Evolutionary conservation across 2,329 filamentous ascomycete species (phyloP).

Genomic region (Cordyceps sp.): DNA sequence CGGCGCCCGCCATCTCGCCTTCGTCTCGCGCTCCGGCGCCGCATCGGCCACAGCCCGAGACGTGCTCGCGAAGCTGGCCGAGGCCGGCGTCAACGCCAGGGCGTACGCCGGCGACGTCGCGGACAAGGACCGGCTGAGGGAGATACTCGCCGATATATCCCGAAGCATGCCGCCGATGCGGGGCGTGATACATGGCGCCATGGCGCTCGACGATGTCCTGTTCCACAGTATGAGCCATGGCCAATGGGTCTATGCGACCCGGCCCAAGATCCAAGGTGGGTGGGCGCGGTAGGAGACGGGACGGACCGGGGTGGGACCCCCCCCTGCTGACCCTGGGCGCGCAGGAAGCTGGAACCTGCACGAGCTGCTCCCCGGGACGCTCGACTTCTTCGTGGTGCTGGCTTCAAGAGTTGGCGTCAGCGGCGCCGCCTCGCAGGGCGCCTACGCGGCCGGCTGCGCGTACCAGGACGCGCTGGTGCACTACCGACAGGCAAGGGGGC

Average conservation of each 20-base stretch:
- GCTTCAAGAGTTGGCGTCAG: background rate
- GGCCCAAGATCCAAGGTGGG: background rate
- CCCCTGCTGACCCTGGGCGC: no score
- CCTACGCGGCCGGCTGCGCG: background rate
- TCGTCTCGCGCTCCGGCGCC: background rate
- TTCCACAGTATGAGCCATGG: background rate
- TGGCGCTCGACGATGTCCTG: background rate
- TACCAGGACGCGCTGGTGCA: background rate
- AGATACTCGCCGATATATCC: no score
- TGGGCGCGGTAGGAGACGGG: no score
- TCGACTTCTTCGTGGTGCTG: background rate
- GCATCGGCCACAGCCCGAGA: background rate
- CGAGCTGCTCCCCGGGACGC: background rate
- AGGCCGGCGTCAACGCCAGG: no score
- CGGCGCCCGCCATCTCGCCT: background rate
- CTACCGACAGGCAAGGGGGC: background rate
- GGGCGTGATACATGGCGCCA: no score
- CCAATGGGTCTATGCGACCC: background rate
- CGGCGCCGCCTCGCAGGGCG: background rate
- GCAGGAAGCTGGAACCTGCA: background rate
- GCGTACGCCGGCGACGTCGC: no score
- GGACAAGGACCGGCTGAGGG: no score
- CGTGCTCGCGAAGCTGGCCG: no score
- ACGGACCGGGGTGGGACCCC: no score
- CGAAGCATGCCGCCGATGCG: no score